Evolutionary conservation across 2,329 filamentous ascomycete species (phyloP).

Genomic region (Sphaerostilbella broomeana): DNA sequence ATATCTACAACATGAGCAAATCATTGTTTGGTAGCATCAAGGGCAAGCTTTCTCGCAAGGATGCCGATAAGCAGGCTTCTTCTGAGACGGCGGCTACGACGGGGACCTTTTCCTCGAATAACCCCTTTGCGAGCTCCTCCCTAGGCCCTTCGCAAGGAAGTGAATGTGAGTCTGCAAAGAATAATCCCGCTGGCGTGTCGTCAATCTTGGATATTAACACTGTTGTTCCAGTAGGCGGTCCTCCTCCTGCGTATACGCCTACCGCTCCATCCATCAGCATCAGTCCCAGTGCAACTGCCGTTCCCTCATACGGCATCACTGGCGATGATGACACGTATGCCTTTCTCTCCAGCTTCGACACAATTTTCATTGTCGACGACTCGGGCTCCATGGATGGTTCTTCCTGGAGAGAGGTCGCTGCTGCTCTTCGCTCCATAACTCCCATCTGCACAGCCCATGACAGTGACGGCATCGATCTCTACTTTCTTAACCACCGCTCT

Average conservation of each 20-base stretch:
- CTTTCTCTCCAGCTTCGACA: conserved; percentile 77
- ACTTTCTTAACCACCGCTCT: conserved; percentile 72
- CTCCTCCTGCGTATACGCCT: conserved; percentile 30
- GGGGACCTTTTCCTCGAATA: conserved; percentile 2
- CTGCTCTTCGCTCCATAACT: conserved; percentile 65
- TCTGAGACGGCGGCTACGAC: not conserved
- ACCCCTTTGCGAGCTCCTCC: conserved; percentile 8
- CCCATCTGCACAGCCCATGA: conserved; percentile 79
- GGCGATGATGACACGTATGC: conserved; percentile 61
- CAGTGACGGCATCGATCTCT: conserved; percentile 79
- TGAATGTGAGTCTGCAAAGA: not conserved
- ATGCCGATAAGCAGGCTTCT: conserved; percentile 2
- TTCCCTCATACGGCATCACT: conserved; percentile 24
- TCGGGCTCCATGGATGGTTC: conserved; percentile 75
- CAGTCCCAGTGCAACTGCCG: conserved; percentile 3
- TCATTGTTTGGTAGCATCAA: conserved; percentile 16
- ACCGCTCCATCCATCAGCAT: conserved; percentile 11
- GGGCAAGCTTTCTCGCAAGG: conserved; percentile 28
- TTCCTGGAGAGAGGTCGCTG: conserved; percentile 69
- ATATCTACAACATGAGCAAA: conserved; percentile 2
- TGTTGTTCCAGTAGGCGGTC: conserved; percentile 16
- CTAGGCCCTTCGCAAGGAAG: not conserved
- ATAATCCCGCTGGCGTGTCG: not conserved
- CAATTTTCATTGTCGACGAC: conserved; percentile 86
- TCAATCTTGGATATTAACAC: not conserved